A percentile compares a stretch with the other conserved stretches of the same genome.
These are phyloP conservation scores for Tylopilus sp. DNA, from an alignment of 1,284 basidiomycete genomes.

Conservation along the genomic window DNA sequence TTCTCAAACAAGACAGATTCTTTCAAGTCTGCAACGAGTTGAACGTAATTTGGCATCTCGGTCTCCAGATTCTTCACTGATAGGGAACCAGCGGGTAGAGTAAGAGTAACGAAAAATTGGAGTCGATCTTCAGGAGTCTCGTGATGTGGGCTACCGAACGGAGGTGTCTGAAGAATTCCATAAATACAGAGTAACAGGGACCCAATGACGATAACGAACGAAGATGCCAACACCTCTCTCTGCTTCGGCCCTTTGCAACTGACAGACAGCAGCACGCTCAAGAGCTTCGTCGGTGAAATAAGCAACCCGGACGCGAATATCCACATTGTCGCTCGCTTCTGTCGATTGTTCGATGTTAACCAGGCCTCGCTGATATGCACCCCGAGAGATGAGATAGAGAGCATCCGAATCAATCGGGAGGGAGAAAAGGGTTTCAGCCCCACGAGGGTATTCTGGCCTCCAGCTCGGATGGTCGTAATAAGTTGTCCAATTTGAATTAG, in stretches of 20 bases:
- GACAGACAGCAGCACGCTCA: constrained; percentile 51
- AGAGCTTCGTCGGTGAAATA: constrained; percentile 42
- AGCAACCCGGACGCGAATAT: constrained; percentile 46
- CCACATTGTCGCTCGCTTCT: constrained; percentile 39
- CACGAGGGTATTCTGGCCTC: constrained; percentile 30
- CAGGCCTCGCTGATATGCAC: constrained; percentile 42
- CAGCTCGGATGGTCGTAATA: constrained; percentile 40
- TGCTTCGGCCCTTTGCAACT: constrained; percentile 37
- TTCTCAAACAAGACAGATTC: constrained; percentile 46
- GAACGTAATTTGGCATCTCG: constrained; percentile 45
- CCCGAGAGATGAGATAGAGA: constrained; percentile 51
- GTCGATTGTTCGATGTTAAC: constrained; percentile 46
- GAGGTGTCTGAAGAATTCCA: constrained; percentile 12
- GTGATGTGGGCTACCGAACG: constrained; percentile 2
- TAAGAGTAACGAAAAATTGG: constrained; percentile 45
- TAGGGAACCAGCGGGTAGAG: constrained; percentile 45
- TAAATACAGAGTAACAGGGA: background rate
- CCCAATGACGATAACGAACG: constrained; percentile 40
- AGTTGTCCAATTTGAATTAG: constrained; percentile 36
- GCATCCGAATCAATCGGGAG: constrained; percentile 50
- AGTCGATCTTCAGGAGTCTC: constrained; percentile 20
- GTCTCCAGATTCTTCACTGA: constrained; percentile 48
- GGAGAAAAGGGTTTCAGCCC: constrained; percentile 45
- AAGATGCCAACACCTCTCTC: constrained; percentile 56
- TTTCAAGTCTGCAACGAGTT: constrained; percentile 44